Evolutionary conservation across 2,329 filamentous ascomycete species (phyloP).

Genomic region (Paramyrothecium sp.): DNA sequence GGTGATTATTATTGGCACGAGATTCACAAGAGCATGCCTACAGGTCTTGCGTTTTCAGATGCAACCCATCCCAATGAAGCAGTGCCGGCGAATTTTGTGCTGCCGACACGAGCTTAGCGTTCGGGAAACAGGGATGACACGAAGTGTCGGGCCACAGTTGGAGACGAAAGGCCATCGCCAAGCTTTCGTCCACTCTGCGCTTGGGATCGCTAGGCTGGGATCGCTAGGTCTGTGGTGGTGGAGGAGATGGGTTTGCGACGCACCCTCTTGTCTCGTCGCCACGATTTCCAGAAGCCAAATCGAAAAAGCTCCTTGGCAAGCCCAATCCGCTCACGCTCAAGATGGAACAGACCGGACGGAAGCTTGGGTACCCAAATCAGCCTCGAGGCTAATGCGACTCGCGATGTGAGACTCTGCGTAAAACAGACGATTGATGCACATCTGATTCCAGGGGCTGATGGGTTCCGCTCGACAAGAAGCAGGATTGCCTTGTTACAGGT

Average conservation of each 20-base stretch:
- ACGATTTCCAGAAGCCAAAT: not conserved
- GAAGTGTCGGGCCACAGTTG: not conserved
- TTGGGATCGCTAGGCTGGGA: not conserved
- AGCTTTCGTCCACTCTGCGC: not conserved
- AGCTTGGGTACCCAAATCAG: no score
- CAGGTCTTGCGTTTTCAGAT: no score
- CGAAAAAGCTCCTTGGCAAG: not conserved
- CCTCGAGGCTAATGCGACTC: no score
- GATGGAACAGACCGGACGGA: no score
- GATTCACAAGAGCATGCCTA: no score
- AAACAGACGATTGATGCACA: not conserved
- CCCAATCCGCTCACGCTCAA: no score
- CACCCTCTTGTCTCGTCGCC: no score
- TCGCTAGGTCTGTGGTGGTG: not conserved
- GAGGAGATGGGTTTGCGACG: not conserved
- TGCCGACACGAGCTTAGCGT: not conserved
- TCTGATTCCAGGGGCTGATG: not conserved
- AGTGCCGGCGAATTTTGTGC: not conserved
- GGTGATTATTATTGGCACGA: no score
- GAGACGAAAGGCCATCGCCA: not conserved
- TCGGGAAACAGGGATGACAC: not conserved
- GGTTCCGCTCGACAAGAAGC: not conserved
- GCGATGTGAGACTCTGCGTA: not conserved
- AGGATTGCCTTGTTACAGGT: not conserved
- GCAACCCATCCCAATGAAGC: not conserved